Conservation (phyloP, 2,329 filamentous ascomycete genomes). For the Xylaria sp. region DNA sequence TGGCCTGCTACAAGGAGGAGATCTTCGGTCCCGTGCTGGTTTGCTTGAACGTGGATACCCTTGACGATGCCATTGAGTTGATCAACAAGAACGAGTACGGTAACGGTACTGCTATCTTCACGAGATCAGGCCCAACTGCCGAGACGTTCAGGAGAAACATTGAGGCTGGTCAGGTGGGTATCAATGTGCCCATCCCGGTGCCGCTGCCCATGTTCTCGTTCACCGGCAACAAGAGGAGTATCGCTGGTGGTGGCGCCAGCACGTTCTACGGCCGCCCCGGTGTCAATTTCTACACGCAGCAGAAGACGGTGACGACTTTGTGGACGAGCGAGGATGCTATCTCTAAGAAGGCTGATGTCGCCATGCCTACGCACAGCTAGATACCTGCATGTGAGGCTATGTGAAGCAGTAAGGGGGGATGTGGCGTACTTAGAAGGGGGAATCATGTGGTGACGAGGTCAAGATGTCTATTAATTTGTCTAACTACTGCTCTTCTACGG, state of each 20-base stretch:
- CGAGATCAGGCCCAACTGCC: constrained; percentile 68
- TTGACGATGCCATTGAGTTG: constrained; percentile 73
- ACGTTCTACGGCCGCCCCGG: constrained; percentile 95
- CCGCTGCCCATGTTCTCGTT: constrained; percentile 68
- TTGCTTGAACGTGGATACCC: constrained; percentile 69
- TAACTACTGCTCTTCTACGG: too few species aligned
- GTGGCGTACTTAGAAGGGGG: not conserved
- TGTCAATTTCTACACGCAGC: constrained; percentile 91
- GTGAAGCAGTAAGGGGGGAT: not conserved
- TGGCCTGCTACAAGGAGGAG: constrained; percentile 81
- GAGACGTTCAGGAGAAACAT: constrained; percentile 74
- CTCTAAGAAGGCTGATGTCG: constrained; percentile 75
- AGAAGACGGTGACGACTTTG: constrained; percentile 92
- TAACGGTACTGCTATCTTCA: constrained; percentile 83
- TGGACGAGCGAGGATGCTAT: constrained; percentile 86
- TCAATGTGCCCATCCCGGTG: constrained; percentile 76
- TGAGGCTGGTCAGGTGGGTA: constrained; percentile 78
- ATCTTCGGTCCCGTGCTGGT: constrained; percentile 83
- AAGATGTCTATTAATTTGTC: too few species aligned
- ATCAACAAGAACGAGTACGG: constrained; percentile 86
- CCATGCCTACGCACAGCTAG: constrained; percentile 65
- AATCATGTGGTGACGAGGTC: too few species aligned
- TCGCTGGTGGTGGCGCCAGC: constrained; percentile 85
- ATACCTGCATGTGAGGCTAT: not conserved
- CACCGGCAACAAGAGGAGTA: constrained; percentile 78